phyloP scores from a whole-genome alignment of 768 basidiomycete species.

The Suillus plorans region DNA sequence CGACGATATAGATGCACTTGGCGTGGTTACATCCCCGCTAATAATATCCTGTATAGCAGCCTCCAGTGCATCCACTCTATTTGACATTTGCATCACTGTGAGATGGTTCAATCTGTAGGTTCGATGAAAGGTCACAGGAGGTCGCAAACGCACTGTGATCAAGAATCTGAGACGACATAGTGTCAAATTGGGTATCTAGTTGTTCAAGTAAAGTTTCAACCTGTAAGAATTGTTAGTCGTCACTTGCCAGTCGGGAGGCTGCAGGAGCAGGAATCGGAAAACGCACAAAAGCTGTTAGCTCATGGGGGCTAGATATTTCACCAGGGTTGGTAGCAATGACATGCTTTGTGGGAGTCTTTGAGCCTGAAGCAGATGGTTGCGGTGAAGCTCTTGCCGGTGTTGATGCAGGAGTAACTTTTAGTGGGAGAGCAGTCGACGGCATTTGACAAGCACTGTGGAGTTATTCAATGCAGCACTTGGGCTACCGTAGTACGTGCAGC shows the following conservation, averaged over 20 bases:
- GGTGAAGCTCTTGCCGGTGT: conserved; percentile 47
- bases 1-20: conserved; percentile 63
- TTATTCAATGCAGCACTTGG: neutral
- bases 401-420: conserved; percentile 58
- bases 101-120: conserved; percentile 8
- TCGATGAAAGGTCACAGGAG: conserved; percentile 7
- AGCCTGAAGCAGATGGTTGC: conserved; percentile 18
- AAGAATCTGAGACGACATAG: conserved; percentile 89
- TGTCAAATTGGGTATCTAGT: conserved; percentile 87
- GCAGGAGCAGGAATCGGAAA: neutral
- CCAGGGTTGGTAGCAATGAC: conserved; percentile 35
- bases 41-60: conserved; percentile 92
- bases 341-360: conserved; percentile 50
- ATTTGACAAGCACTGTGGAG: conserved; percentile 7
- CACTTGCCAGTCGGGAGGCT: conserved; percentile 3
- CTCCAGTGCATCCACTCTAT: conserved; percentile 86
- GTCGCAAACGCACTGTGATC: conserved; percentile 63
- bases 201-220: conserved; percentile 88
- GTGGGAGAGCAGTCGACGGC: conserved; percentile 61
- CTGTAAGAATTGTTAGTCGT: conserved; percentile 36
- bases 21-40: conserved; percentile 57
- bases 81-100: conserved; percentile 91
- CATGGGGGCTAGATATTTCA: conserved; percentile 91
- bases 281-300: conserved; percentile 91
- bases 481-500: no score